Evolutionary conservation across 345 rosid species (phyloP), one percentile per base, ranked within the genome.

Genomic region (Dimocarpus longan): DNA sequence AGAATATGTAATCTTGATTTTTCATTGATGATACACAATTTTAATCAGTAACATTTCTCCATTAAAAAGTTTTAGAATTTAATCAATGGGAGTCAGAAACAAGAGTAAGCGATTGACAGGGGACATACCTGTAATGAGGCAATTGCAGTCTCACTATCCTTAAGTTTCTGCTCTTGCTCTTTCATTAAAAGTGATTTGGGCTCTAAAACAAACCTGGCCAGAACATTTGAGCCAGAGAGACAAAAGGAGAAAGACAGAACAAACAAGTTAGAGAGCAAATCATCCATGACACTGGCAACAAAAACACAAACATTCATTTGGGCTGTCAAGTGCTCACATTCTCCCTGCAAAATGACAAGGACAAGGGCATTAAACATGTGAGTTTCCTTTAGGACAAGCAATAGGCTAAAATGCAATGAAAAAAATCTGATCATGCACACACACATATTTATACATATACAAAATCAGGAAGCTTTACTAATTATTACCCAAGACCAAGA

Each of bases 91-190:
- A 74, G 24, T 2, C 3, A 18, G 21, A 28, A 64, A 12, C 39
- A 65, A 22, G 40, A 66, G 16, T 42, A 54, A 59, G 79, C 10
- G 19, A 39, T 54, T 21, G 73, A 66, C 37, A 57, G 18, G 59
- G 28, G 66, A 76, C 8, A 59, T 79, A 94, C 98, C 97, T 87
- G 88, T 32, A 94, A 87, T 8, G 98, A 88, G 73, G 89, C 80
- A 80, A 93, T 86, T 52, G 97, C 93, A 82, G 94, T 74, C 80
- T 96, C 98, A 64, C 93, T 90, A 80, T 93, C 98, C 86, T 93
- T 93, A 64, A 86, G 85, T 88, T 94, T 96, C 80, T 88, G 91
- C 79, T 94, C 94, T 80, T 94, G 99, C 80, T 94, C 98, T 80
- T 73, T 83, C 86, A 85, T 82, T 67, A 96, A 81, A 69, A 85